A percentile compares a stretch with the other conserved stretches of the same genome.
Evolutionary conservation across 352 stramenopile species (phyloP).

Genomic region (Phytopythium vexans): DNA sequence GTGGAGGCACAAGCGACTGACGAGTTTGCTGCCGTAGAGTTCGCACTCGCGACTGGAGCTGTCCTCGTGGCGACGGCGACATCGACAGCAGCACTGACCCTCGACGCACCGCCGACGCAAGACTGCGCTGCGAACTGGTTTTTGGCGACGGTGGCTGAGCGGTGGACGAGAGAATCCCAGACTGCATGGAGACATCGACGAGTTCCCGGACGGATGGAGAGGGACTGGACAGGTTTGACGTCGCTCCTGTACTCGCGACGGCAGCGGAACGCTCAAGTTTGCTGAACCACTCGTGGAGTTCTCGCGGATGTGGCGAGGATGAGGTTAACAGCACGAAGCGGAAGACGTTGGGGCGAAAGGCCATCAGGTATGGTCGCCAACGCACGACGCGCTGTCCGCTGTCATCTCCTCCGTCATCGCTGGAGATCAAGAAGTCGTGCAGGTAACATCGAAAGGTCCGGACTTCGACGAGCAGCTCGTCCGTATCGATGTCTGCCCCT

Average conservation of each 20-base stretch:
- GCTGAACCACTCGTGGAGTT: conserved; percentile 52
- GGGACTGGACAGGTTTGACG: background rate
- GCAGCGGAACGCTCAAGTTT: conserved; percentile 42
- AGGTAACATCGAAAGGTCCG: conserved; percentile 50
- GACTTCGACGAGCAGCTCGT: conserved; percentile 43
- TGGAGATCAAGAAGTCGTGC: conserved; percentile 23
- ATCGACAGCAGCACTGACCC: conserved; percentile 6
- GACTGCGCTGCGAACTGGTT: too few species aligned
- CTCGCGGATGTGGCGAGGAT: background rate
- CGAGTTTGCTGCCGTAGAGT: conserved; percentile 31
- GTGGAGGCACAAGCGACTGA: too few species aligned
- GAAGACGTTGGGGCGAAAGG: conserved; percentile 45
- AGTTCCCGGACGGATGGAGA: conserved; percentile 16
- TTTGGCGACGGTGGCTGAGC: too few species aligned
- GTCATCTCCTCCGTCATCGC: conserved; percentile 1
- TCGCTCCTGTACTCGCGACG: background rate
- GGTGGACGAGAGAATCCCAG: conserved; percentile 16
- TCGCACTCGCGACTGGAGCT: conserved; percentile 23
- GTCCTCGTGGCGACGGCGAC: conserved; percentile 11
- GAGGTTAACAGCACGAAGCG: conserved; percentile 49
- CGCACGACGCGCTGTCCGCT: conserved; percentile 10
- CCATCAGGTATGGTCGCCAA: conserved; percentile 52
- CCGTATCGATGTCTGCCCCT: conserved; percentile 15
- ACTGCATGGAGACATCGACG: conserved; percentile 32
- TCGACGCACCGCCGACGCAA: conserved; percentile 9